These are phyloP conservation scores for Pyricularia sp. DNA, from an alignment of 2,329 filamentous ascomycete genomes.

Conservation along the genomic window DNA sequence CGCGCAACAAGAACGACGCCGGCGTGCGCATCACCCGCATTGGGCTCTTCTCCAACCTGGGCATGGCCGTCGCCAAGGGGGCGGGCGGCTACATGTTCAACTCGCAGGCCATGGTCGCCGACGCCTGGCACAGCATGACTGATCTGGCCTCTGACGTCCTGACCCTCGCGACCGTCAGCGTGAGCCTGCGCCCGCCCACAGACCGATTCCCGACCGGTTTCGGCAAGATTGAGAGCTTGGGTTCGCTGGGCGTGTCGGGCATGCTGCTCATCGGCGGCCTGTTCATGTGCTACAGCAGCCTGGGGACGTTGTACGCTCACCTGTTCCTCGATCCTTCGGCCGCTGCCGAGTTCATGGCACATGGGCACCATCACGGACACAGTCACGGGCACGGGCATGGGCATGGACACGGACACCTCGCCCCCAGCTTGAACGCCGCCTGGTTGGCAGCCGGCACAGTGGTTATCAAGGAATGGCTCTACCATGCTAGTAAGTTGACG, in stretches of 20 bases:
- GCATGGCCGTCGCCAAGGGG: conserved; percentile 91
- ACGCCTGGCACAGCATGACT: conserved; percentile 91
- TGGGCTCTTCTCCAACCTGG: conserved; percentile 78
- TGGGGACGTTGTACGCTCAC: conserved; percentile 60
- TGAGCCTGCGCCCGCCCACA: conserved; percentile 79
- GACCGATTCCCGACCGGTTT: conserved; percentile 82
- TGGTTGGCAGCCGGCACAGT: conserved; percentile 92
- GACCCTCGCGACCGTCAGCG: conserved; percentile 88
- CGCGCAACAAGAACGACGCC: conserved; percentile 79
- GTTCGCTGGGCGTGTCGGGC: conserved; percentile 84
- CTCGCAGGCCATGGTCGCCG: conserved; percentile 84
- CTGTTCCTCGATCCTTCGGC: conserved; percentile 57
- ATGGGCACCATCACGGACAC: conserved; percentile 45
- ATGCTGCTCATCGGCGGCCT: conserved; percentile 83
- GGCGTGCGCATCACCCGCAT: conserved; percentile 90
- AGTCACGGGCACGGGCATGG: conserved; percentile 49
- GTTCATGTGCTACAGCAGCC: conserved; percentile 80
- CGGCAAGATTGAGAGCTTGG: conserved; percentile 95
- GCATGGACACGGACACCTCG: conserved; percentile 59
- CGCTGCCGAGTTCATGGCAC: conserved; percentile 40
- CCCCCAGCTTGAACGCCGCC: conserved; percentile 84
- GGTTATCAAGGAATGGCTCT: conserved; percentile 91
- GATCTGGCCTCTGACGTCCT: conserved; percentile 93
- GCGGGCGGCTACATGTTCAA: conserved; percentile 90
- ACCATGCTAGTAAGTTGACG: conserved; percentile 72